phyloP scores from a whole-genome alignment of 345 rosid genomes.

The Gossypium turneri region DNA sequence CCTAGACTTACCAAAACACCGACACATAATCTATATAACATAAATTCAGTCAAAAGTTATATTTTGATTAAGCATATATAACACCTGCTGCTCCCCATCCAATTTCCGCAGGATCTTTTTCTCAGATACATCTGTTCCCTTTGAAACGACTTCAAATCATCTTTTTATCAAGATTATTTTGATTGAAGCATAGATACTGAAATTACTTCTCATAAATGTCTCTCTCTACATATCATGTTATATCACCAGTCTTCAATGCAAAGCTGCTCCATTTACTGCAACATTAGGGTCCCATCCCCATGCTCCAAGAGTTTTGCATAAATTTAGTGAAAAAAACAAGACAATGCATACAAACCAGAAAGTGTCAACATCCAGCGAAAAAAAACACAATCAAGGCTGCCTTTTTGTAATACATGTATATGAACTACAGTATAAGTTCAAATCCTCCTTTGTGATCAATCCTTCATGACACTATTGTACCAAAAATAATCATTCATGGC shows the following conservation, averaged over 20 bases:
- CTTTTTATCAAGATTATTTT: neutral
- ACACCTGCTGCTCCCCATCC: no score
- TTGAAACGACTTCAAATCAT: neutral
- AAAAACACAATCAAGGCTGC: neutral
- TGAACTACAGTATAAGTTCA: neutral
- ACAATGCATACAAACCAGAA: neutral
- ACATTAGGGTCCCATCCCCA: slow-evolving; percentile 6
- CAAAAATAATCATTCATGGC: neutral
- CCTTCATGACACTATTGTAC: no score
- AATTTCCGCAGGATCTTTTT: neutral
- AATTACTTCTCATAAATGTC: neutral
- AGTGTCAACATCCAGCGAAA: neutral
- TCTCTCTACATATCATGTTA: neutral
- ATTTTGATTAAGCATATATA: no score
- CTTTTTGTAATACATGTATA: neutral
- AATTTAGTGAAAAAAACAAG: neutral
- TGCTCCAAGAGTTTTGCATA: neutral
- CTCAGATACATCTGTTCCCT: neutral
- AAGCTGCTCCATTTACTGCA: neutral
- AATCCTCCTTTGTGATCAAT: neutral
- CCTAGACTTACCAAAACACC: no score
- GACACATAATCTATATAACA: no score
- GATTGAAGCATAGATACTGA: neutral
- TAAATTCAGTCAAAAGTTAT: no score
- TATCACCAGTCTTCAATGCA: neutral